These are phyloP conservation scores for Eutrema salsugineum DNA, from an alignment of 441 rosid genomes.

Conservation along the genomic window DNA sequence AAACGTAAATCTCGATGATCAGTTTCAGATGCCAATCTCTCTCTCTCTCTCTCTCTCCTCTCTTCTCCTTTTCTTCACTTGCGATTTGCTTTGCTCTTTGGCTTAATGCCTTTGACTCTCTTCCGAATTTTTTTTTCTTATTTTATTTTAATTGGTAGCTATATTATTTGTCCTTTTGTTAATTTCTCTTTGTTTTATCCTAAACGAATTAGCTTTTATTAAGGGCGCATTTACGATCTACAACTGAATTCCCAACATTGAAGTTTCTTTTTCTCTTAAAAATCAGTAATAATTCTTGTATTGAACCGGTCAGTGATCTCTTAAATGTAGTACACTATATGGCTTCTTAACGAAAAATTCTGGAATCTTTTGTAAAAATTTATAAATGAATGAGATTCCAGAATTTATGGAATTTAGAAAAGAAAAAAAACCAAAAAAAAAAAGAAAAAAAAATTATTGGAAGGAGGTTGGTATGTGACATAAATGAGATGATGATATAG, in stretches of 20 bases:
- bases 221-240: background rate
- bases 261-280: background rate
- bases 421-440: no score
- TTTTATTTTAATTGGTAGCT: background rate
- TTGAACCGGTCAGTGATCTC: conserved; percentile 14
- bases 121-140: conserved; percentile 1
- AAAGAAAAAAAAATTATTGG: no score
- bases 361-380: background rate
- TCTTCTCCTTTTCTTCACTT: conserved; percentile 7
- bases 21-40: conserved; percentile 30
- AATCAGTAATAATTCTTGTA: background rate
- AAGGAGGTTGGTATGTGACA: conserved; percentile 23
- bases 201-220: conserved; percentile 8
- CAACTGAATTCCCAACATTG: background rate
- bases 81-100: conserved; percentile 25
- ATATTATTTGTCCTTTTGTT: conserved; percentile 15
- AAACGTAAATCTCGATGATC: conserved; percentile 38
- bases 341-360: background rate
- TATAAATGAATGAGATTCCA: no score
- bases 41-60: conserved; percentile 5
- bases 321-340: background rate
- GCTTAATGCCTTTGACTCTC: conserved; percentile 28
- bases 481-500: conserved; percentile 18
- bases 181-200: background rate
- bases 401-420: no score